Evolutionary conservation across 2,329 filamentous ascomycete genomes (phyloP).

Genomic region (Fusarium subglutinans): DNA sequence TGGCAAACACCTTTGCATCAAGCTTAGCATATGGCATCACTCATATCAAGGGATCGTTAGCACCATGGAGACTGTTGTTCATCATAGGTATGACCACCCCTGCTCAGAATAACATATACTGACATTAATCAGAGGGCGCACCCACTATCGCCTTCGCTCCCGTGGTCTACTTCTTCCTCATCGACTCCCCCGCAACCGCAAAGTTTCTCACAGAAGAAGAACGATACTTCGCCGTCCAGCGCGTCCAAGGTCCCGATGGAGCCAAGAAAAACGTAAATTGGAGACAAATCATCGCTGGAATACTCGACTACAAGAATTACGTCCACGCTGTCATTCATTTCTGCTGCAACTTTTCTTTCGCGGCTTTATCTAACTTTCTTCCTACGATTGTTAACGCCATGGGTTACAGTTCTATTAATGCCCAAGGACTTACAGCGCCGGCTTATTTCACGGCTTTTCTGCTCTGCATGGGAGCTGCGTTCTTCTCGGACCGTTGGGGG

Average conservation of each 20-base stretch:
- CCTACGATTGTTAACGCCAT: conserved; percentile 19
- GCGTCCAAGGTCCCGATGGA: not conserved
- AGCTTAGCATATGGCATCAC: conserved; percentile 27
- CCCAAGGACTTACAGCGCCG: conserved; percentile 17
- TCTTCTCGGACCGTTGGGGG: conserved; percentile 18
- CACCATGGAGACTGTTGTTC: conserved; percentile 17
- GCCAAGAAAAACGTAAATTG: conserved; percentile 9
- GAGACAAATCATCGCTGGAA: conserved; percentile 14
- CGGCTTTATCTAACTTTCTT: conserved; percentile 27
- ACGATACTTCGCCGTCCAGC: not conserved
- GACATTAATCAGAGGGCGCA: not conserved
- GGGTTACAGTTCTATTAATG: conserved; percentile 10
- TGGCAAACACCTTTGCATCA: conserved; percentile 26
- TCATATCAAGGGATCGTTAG: conserved; percentile 11
- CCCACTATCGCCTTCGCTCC: conserved; percentile 10
- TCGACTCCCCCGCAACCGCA: conserved; percentile 23
- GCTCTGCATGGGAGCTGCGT: conserved; percentile 8
- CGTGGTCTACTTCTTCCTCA: conserved; percentile 24
- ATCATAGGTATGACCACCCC: not conserved
- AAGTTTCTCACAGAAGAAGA: conserved; percentile 20
- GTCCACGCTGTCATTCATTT: conserved; percentile 32
- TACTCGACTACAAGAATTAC: conserved; percentile 27
- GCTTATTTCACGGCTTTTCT: conserved; percentile 16
- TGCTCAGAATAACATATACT: accelerated
- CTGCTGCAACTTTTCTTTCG: conserved; percentile 36